Evolutionary conservation across 2,329 filamentous ascomycete species (phyloP).

Genomic region (Colletotrichum phormii): DNA sequence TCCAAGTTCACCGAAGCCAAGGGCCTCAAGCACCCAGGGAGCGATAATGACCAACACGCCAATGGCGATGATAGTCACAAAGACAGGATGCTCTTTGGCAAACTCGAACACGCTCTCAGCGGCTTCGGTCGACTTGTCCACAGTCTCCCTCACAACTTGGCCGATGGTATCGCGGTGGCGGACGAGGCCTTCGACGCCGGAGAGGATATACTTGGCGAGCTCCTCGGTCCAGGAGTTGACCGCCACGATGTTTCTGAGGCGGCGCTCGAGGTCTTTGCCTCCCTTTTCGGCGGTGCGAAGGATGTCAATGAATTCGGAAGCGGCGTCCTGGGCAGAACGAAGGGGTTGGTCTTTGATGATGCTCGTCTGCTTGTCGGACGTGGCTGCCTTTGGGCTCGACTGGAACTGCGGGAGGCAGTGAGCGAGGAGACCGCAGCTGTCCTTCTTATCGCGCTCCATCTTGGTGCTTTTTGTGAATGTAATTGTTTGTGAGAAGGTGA

Average conservation of each 20-base stretch:
- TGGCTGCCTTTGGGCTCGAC: not conserved
- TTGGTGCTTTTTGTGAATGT: not conserved
- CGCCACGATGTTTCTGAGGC: conserved; percentile 14
- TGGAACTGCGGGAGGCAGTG: not conserved
- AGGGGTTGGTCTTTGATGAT: conserved; percentile 9
- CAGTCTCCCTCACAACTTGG: conserved; percentile 14
- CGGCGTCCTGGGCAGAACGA: conserved; percentile 3
- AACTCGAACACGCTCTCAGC: conserved; percentile 12
- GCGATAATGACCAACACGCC: conserved; percentile 28
- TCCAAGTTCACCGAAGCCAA: conserved; percentile 32
- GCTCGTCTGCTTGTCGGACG: not conserved
- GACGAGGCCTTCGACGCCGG: conserved; percentile 21
- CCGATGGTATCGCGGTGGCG: conserved; percentile 23
- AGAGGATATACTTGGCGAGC: conserved; percentile 27
- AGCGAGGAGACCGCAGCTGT: not conserved
- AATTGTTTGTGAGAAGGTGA: not conserved
- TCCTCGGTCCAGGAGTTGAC: conserved; percentile 29
- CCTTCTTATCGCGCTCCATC: conserved; percentile 1
- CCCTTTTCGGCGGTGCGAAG: conserved; percentile 23
- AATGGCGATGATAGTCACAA: conserved; percentile 29
- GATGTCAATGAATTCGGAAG: conserved; percentile 17
- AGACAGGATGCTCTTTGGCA: conserved; percentile 15
- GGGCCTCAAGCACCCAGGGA: conserved; percentile 30
- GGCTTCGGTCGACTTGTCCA: conserved; percentile 14
- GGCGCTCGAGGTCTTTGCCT: conserved; percentile 7